A percentile compares a stretch with the other conserved stretches of the same genome.
Conservation (phyloP, 768 basidiomycete species). For the Rhodotorula kratochvilovae region DNA sequence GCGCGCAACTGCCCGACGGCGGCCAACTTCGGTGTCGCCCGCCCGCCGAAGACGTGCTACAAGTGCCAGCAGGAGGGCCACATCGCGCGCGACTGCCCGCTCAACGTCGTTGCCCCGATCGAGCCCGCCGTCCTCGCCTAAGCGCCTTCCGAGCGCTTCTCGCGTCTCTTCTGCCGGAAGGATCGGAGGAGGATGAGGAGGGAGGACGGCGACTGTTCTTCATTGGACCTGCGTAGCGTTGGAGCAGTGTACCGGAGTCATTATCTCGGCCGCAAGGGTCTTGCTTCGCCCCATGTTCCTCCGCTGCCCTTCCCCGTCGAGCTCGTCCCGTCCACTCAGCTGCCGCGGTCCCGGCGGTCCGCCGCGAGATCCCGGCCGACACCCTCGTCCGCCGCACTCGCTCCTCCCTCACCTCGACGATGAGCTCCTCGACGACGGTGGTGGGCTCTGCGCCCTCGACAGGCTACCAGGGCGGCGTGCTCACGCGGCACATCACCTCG, state of each 20-base stretch:
- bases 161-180: neutral
- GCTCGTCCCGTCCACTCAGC: no score
- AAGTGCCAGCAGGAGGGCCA: conserved; percentile 33
- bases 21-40: neutral
- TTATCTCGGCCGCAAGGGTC: neutral
- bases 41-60: conserved; percentile 25
- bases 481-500: conserved; percentile 2
- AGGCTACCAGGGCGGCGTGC: conserved; percentile 17
- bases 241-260: neutral
- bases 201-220: no score
- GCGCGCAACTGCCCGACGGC: conserved; percentile 22
- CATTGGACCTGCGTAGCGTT: neutral
- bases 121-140: conserved; percentile 19
- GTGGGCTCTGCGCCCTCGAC: neutral
- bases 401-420: neutral
- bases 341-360: no score
- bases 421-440: neutral
- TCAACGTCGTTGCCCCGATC: conserved; percentile 13
- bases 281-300: neutral
- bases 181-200: neutral
- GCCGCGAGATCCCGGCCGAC: neutral
- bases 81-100: conserved; percentile 37
- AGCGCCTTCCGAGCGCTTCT: neutral
- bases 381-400: no score
- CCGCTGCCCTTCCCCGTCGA: neutral